A percentile compares a stretch with the other conserved stretches of the same genome.
These are phyloP conservation scores for Oryza glumipatula DNA, from an alignment of 176 grass and related monocot genomes.

Conservation along the genomic window DNA sequence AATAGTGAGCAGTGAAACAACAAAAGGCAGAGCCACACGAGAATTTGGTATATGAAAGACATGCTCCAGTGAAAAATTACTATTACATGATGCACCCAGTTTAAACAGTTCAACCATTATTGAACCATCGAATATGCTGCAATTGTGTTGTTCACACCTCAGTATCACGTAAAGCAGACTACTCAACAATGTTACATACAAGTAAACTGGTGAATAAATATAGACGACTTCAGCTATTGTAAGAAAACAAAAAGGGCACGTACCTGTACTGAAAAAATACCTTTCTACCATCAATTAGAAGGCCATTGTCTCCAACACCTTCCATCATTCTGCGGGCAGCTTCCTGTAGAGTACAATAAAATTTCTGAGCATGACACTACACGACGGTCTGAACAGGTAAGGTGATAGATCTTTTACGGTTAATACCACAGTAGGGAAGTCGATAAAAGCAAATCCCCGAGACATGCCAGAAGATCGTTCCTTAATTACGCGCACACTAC, in stretches of 20 bases:
- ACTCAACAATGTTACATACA: not conserved
- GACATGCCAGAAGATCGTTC: conserved; percentile 87
- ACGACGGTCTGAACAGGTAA: conserved; percentile 22
- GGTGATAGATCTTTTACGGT: conserved; percentile 23
- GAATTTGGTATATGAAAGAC: not conserved
- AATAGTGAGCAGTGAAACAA: not conserved
- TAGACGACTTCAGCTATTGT: not conserved
- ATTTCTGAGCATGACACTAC: conserved; percentile 38
- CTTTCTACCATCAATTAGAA: conserved; percentile 82
- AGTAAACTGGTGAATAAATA: not conserved
- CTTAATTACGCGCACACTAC: conserved; percentile 93
- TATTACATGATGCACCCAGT: not conserved
- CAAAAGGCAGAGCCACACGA: not conserved
- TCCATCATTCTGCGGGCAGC: conserved; percentile 91
- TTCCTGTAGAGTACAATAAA: conserved; percentile 59
- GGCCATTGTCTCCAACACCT: conserved; percentile 67
- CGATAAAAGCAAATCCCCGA: conserved; percentile 97
- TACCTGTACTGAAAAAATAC: conserved; percentile 93
- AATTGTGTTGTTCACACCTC: not conserved
- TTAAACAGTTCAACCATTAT: conserved; percentile 5
- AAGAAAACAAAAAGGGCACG: conserved; percentile 4
- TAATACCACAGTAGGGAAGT: conserved; percentile 92
- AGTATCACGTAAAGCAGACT: not conserved
- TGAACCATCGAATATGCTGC: not conserved
- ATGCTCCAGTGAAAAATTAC: not conserved